Evolutionary conservation across 2,329 filamentous ascomycete genomes (phyloP), one percentile per base, ranked within the genome.

Genomic region (Orbilia oligospora): DNA sequence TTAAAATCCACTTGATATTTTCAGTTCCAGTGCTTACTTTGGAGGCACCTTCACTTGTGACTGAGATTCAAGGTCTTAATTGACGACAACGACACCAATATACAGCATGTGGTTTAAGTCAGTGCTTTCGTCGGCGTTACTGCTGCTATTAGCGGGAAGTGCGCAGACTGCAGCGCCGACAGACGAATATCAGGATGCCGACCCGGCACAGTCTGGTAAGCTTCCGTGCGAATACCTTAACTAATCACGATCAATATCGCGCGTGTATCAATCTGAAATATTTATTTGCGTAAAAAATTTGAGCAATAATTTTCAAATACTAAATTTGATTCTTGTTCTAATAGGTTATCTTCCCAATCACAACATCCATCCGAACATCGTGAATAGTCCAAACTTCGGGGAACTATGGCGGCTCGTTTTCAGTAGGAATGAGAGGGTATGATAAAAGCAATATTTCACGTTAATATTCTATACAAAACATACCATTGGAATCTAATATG

Each of bases 271-370:
- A n/a, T n/a, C n/a, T n/a, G n/a, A n/a, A n/a, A n/a, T n/a, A n/a
- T n/a, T n/a, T n/a, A n/a, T n/a, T n/a, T n/a, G n/a, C n/a, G n/a
- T n/a, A n/a, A n/a, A n/a, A n/a, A n/a, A n/a, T n/a, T n/a, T n/a
- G n/a, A n/a, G n/a, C n/a, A 30, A 33, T 2, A 5, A 10, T 4
- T 8, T 38, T 33, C 18, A 12, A 30, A n/a, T 51, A 18, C 51
- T 55, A 33, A 55, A n/a, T 1, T 18, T 55, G 1, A 27, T 5
- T 8, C 18, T 8, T 5, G 30, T 46, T 33, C 8, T 24, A 44
- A 64, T 36, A 76, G 72, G 72, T 5, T 76, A 76, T n/a, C 61
- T 76, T 9, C 38, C 72, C 5, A 76, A 76, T n/a, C 72, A 76
- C 22, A 76, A 76, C 14, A 49, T 76, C n/a, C 72, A 76, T 44